Percentiles rank a stretch among this genome's conserved stretches.
These are phyloP conservation scores for Aspergillus haitiensis DNA, from an alignment of 495 filamentous ascomycete species.

Conservation along the genomic window DNA sequence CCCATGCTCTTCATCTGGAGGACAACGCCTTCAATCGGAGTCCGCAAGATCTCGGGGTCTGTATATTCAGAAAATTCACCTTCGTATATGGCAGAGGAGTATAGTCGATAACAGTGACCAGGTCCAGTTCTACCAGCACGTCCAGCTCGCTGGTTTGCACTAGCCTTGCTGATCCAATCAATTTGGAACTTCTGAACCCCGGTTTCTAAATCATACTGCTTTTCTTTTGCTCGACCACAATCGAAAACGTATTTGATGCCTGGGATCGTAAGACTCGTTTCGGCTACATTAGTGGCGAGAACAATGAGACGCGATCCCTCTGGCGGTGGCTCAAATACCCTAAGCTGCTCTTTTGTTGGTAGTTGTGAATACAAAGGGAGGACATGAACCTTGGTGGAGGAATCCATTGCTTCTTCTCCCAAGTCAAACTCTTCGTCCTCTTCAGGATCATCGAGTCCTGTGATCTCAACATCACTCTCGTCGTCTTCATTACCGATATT, in stretches of 20 bases:
- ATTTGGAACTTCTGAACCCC: slow-evolving; percentile 96
- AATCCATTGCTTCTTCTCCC: slow-evolving; percentile 61
- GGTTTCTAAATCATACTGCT: slow-evolving; percentile 76
- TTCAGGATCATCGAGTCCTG: slow-evolving; percentile 50
- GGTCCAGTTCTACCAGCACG: slow-evolving; percentile 95
- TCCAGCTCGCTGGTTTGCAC: slow-evolving; percentile 87
- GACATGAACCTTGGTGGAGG: slow-evolving; percentile 73
- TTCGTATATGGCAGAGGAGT: slow-evolving; percentile 93
- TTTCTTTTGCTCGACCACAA: slow-evolving; percentile 86
- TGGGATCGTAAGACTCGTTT: slow-evolving; percentile 95
- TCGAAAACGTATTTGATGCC: slow-evolving; percentile 97
- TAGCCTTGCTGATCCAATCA: slow-evolving; percentile 96
- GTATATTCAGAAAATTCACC: slow-evolving; percentile 83
- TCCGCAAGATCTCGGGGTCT: slow-evolving; percentile 84
- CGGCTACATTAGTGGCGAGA: slow-evolving; percentile 93
- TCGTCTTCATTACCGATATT: slow-evolving; percentile 36
- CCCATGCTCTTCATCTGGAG: slow-evolving; percentile 96
- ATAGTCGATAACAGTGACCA: slow-evolving; percentile 92
- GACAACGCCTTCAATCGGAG: slow-evolving; percentile 89
- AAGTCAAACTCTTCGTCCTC: slow-evolving; percentile 62
- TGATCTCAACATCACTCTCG: slow-evolving; percentile 49
- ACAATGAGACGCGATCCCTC: slow-evolving; percentile 84
- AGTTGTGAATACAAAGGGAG: slow-evolving; percentile 91
- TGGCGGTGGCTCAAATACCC: slow-evolving; percentile 87
- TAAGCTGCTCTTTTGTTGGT: slow-evolving; percentile 89